phyloP scores from a whole-genome alignment of 2,329 filamentous ascomycete species.

The Acrocalymma vagum region DNA sequence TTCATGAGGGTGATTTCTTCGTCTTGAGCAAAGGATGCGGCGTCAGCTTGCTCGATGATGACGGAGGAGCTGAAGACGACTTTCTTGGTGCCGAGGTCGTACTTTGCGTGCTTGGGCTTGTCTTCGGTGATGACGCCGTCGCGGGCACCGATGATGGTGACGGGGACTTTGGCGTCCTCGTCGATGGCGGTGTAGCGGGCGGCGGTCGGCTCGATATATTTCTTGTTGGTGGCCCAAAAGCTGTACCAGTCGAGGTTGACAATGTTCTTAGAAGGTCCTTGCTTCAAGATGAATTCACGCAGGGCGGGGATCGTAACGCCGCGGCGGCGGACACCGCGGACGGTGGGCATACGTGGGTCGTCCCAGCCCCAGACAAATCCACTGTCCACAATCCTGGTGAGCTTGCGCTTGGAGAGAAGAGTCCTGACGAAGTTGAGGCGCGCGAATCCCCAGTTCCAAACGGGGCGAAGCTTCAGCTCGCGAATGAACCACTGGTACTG shows the following conservation, averaged over 20 bases:
- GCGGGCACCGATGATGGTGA: constrained; percentile 71
- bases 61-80: constrained; percentile 79
- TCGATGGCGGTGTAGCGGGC: constrained; percentile 65
- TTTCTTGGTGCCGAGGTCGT: constrained; percentile 86
- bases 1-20: constrained; percentile 97
- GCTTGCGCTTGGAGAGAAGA: constrained; percentile 85
- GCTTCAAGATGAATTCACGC: constrained; percentile 84
- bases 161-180: constrained; percentile 75
- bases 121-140: constrained; percentile 68
- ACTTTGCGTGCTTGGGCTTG: constrained; percentile 90
- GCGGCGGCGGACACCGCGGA: constrained; percentile 78
- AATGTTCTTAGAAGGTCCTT: constrained; percentile 84
- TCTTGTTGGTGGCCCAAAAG: constrained; percentile 64
- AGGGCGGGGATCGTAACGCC: constrained; percentile 83
- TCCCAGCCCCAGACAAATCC: constrained; percentile 86
- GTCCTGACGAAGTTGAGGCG: constrained; percentile 86
- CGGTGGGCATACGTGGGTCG: constrained; percentile 85
- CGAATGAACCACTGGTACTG: constrained; percentile 89
- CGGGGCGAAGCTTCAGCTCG: constrained; percentile 75
- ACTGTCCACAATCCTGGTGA: constrained; percentile 81
- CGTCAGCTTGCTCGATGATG: constrained; percentile 87
- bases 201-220: constrained; percentile 60
- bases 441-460: constrained; percentile 86
- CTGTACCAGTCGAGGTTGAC: constrained; percentile 84
- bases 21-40: constrained; percentile 78